Evolutionary conservation across 2,329 filamentous ascomycete genomes (phyloP), one percentile per base, ranked within the genome.

Genomic region (Westerdykella sp.): DNA sequence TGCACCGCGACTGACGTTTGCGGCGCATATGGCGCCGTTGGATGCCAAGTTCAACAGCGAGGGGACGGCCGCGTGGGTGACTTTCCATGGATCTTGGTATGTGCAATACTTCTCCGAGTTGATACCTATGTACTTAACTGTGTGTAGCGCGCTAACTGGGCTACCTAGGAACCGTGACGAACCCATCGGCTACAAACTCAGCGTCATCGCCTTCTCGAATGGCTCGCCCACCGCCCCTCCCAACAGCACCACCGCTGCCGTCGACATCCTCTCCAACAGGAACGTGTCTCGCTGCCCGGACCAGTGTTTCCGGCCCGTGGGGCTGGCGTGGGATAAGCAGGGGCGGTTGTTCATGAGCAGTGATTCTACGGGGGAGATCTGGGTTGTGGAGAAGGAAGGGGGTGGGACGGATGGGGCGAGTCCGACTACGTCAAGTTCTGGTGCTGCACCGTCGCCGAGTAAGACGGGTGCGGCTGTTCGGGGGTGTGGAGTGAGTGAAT

Each of bases 71-170:
- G 83, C 82, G 1, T 88, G 78, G 66, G 69, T 89, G 14, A 73
- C 79, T 0, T 86, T 88, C 65, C 84, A 87, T 62, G 84, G 85
- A 12, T 83, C 78, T 62, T 87, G 84, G 81, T 69, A 62, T 42
- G 48, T n/a, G 18, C 18, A 21, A 10, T 25, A 13, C 14, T 9
- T 9, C 6, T 28, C 10, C 37, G 13, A 25, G 18, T 21, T 30
- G 12, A 32, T 23, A 34, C 38, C 23, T 28, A 3, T 2, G 11
- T 28, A 34, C 28, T 7, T 28, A 3, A 5, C 3, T 12, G 13
- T 9, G 15, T 12, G 10, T 35, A 35, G 48, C 4, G 6, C 3
- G 38, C 25, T 54, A 25, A 50, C 22, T 45, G 23, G 11, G 7
- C 3, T 21, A 14, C 5, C 14, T 22, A 69, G 68, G 73, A 68